phyloP scores from a whole-genome alignment of 306 rosid genomes.

The Cyamopsis tetragonoloba region DNA sequence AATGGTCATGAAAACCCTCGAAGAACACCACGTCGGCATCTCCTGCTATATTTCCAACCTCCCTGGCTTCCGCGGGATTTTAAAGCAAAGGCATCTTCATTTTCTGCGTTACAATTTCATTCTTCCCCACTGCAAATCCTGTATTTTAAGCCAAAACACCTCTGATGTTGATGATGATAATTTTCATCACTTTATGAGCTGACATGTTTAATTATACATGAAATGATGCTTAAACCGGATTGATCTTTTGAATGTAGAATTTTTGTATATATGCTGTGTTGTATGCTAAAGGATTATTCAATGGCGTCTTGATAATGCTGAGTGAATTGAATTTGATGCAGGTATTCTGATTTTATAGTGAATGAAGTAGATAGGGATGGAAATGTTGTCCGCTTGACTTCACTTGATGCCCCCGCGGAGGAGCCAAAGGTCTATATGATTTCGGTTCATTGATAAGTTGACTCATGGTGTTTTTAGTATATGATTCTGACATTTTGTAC shows the following conservation, averaged over 20 bases:
- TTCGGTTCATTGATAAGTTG: not conserved
- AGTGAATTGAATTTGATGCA: slow-evolving; percentile 30
- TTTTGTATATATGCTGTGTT: not conserved
- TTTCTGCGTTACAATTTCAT: not conserved
- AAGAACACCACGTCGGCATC: slow-evolving; percentile 79
- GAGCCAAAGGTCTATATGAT: slow-evolving; percentile 15
- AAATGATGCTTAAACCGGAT: no score
- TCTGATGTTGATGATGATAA: not conserved
- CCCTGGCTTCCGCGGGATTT: slow-evolving; percentile 87
- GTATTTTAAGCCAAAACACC: not conserved
- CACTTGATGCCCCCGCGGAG: slow-evolving; percentile 58
- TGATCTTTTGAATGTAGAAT: no score
- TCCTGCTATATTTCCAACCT: slow-evolving; percentile 72
- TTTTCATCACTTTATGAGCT: not conserved
- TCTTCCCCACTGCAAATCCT: not conserved
- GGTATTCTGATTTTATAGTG: slow-evolving; percentile 93
- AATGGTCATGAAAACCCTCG: slow-evolving; percentile 47
- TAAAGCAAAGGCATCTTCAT: slow-evolving; percentile 70
- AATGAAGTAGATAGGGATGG: slow-evolving; percentile 84
- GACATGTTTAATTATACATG: not conserved
- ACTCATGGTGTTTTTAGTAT: not conserved
- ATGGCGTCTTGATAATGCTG: not conserved
- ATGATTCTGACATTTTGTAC: not conserved
- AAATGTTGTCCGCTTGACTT: slow-evolving; percentile 61
- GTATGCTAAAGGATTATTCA: not conserved